Conservation (phyloP, 768 basidiomycete genomes). For the Termitomyces sp. region DNA sequence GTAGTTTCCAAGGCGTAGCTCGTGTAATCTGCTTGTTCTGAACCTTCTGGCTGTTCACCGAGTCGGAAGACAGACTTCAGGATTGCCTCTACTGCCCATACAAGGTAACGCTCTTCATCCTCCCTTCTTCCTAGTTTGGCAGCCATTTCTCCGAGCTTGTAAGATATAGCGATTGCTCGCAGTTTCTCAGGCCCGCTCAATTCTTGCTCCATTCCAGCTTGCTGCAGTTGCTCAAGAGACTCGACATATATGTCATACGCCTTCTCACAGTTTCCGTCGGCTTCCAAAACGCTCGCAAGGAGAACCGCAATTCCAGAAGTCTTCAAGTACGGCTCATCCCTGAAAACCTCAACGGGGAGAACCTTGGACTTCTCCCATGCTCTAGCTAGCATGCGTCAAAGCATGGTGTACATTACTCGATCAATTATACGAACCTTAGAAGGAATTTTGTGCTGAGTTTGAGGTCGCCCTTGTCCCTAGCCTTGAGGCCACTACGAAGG, state of each 20-base stretch:
- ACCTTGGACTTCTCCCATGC: slow-evolving; percentile 51
- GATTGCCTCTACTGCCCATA: slow-evolving; percentile 38
- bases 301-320: slow-evolving; percentile 61
- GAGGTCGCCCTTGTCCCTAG: slow-evolving; percentile 53
- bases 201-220: slow-evolving; percentile 14
- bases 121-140: slow-evolving; percentile 26
- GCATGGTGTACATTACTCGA: neutral
- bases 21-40: slow-evolving; percentile 3
- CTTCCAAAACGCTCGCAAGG: slow-evolving; percentile 53
- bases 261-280: slow-evolving; percentile 25
- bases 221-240: slow-evolving; percentile 27
- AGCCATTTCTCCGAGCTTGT: slow-evolving; percentile 41
- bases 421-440: slow-evolving; percentile 35
- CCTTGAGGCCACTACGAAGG: slow-evolving; percentile 60
- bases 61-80: slow-evolving; percentile 28
- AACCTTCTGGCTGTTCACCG: slow-evolving; percentile 4
- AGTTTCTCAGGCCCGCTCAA: slow-evolving; percentile 26
- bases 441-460: slow-evolving; percentile 48
- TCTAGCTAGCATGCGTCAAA: slow-evolving; percentile 26
- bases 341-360: slow-evolving; percentile 34
- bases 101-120: slow-evolving; percentile 40
- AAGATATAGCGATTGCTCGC: slow-evolving; percentile 34
- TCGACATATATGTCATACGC: slow-evolving; percentile 37
- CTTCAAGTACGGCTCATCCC: slow-evolving; percentile 54
- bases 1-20: neutral